Percentiles rank a stretch among this genome's conserved stretches.
phyloP scores from a whole-genome alignment of 352 stramenopile species.

The Pythium phragmitis region DNA sequence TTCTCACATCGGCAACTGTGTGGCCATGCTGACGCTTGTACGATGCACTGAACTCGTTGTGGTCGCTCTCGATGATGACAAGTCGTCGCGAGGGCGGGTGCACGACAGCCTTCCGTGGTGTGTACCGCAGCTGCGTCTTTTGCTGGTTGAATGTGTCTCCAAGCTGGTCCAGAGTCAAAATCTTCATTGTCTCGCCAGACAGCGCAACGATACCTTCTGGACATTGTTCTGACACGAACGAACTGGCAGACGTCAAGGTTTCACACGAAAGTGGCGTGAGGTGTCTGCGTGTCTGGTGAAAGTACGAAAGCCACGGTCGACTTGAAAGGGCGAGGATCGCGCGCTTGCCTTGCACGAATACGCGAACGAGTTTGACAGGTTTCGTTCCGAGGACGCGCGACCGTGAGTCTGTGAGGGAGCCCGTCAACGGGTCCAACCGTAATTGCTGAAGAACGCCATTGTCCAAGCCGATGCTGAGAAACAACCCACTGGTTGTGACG shows the following conservation, averaged over 20 bases:
- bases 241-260: conserved; percentile 92
- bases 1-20: conserved; percentile 58
- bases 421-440: conserved; percentile 87
- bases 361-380: conserved; percentile 94
- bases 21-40: conserved; percentile 87
- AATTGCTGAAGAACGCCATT: conserved; percentile 96
- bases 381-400: conserved; percentile 94
- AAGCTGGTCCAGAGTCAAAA: conserved; percentile 95
- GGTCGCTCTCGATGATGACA: conserved; percentile 97
- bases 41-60: conserved; percentile 94
- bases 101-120: conserved; percentile 94
- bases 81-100: conserved; percentile 87
- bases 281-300: conserved; percentile 88
- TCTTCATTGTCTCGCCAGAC: conserved; percentile 94
- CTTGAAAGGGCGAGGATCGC: conserved; percentile 95
- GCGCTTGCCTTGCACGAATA: conserved; percentile 85
- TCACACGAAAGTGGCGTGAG: conserved; percentile 96
- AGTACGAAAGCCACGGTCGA: conserved; percentile 96
- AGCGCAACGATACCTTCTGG: conserved; percentile 97
- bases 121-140: conserved; percentile 95
- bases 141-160: conserved; percentile 98
- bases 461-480: conserved; percentile 88
- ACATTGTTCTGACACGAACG: conserved; percentile 96
- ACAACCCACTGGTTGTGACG: conserved; percentile 69
- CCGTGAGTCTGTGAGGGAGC: conserved; percentile 82